Evolutionary conservation across 495 filamentous ascomycete species (phyloP), one percentile per base, ranked within the genome.

Genomic region (Pseudoneurospora amorphoporcata): DNA sequence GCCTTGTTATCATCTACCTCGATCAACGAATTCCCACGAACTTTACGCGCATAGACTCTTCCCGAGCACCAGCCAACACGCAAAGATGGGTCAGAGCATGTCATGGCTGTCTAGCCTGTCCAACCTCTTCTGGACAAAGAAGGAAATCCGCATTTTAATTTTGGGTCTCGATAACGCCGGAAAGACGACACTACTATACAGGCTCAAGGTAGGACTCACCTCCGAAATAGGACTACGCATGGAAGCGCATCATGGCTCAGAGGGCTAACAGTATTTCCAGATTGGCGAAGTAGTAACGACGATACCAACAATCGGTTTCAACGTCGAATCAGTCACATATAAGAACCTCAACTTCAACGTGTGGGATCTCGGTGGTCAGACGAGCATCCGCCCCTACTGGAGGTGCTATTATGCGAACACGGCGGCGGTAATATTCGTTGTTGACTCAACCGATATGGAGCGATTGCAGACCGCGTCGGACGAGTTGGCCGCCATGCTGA

Each of bases 341-440:
- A 92, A 93, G 80, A 98, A 98, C 78, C 86, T 99, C 70, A 97
- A 98, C 82, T 95, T 99, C 81, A 98, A 97, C 82, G 95, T 99
- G 75, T 99, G 95, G 95, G 95, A 98, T 87, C 88, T 98, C 38
- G 95, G 93, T 75, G 96, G 95, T 35, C 95, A 98, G 87, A 98
- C 95, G 16, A 94, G 91, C 70, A 98, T 99, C 79, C 90, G 95
- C 75, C 95, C 95, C 10, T 99, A 98, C 84, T 99, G 95, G 95
- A 89, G 95, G 77, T 98, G 96, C 82, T 99, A 99, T 87, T 99
- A 98, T 80, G 94, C 95, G 77, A 98, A 98, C 84, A 99, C 96
- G 3, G 95, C 96, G n/a, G 95, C 95, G 16, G 96, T 99, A 72
- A 92, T 99, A 76, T 99, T 99, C 83, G 95, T 99, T 71, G 95